Conservation (phyloP, 2,329 filamentous ascomycete species). For the Pseudogymnoascus destructans region DNA sequence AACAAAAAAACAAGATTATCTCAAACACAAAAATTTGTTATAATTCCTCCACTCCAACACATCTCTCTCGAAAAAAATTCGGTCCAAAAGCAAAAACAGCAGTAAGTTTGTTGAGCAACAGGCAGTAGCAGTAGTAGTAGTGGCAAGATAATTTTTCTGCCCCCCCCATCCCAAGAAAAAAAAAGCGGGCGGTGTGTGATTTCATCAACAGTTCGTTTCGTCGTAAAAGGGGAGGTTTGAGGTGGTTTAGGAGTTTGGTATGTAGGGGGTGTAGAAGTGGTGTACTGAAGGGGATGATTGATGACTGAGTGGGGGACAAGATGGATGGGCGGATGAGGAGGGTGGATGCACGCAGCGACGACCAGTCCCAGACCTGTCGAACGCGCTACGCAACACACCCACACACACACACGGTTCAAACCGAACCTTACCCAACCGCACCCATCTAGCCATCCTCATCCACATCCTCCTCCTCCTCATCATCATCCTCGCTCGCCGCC, state of each 20-base stretch:
- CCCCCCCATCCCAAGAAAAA: not conserved
- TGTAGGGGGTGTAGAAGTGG: not conserved
- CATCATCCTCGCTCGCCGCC: not conserved
- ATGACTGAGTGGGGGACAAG: not conserved
- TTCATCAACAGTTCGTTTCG: not conserved
- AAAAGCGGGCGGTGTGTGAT: not conserved
- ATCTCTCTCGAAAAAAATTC: not conserved
- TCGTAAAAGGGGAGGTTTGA: not conserved
- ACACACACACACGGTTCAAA: not conserved
- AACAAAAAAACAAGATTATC: slow-evolving; percentile 15
- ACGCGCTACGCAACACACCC: not conserved
- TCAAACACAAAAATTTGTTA: not conserved
- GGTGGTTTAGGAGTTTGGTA: not conserved
- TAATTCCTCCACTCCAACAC: not conserved
- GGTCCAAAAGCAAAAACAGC: not conserved
- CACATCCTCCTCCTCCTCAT: not conserved
- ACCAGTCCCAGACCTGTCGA: not conserved
- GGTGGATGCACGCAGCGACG: not conserved
- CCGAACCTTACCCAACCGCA: not conserved
- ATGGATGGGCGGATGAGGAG: not conserved
- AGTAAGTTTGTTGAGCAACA: not conserved
- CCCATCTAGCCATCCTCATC: not conserved
- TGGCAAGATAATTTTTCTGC: not conserved
- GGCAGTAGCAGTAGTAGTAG: not conserved
- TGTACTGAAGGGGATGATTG: not conserved